These are phyloP conservation scores for Macrophomina phaseolina DNA, from an alignment of 2,329 filamentous ascomycete genomes.

Conservation along the genomic window DNA sequence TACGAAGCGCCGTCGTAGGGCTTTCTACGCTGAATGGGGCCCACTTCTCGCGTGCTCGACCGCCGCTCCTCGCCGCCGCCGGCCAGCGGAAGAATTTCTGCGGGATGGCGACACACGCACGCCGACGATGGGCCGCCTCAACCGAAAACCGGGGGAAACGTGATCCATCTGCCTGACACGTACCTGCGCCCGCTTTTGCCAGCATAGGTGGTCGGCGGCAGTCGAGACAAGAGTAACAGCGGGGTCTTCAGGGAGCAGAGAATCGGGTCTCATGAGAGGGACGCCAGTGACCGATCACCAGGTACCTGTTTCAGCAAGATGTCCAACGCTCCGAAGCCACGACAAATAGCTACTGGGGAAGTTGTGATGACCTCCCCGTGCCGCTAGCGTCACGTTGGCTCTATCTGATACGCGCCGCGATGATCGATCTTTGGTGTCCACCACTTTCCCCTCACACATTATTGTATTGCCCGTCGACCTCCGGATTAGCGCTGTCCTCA, in stretches of 20 bases:
- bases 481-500: constrained; percentile 6
- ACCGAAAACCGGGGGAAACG: constrained; percentile 24
- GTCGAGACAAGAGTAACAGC: background rate
- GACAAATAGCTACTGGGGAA: background rate
- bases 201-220: background rate
- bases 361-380: constrained; percentile 7
- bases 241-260: background rate
- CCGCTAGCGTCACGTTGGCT: background rate
- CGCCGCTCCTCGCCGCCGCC: constrained; percentile 6
- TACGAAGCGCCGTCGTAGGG: constrained; percentile 23
- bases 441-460: constrained; percentile 14
- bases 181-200: constrained; percentile 13
- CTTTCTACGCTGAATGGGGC: constrained; percentile 8
- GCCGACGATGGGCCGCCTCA: constrained; percentile 18
- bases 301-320: background rate
- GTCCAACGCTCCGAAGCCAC: background rate
- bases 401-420: constrained; percentile 21
- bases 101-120: background rate
- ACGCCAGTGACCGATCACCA: constrained; percentile 1
- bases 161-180: constrained; percentile 18
- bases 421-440: constrained; percentile 10
- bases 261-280: constrained; percentile 7
- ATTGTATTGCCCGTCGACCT: constrained; percentile 1
- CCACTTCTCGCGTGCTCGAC: constrained; percentile 24
- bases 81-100: constrained; percentile 11